These are phyloP conservation scores for Paecilomyces dactylethromorphus DNA, from an alignment of 2,329 filamentous ascomycete genomes.

Conservation along the genomic window DNA sequence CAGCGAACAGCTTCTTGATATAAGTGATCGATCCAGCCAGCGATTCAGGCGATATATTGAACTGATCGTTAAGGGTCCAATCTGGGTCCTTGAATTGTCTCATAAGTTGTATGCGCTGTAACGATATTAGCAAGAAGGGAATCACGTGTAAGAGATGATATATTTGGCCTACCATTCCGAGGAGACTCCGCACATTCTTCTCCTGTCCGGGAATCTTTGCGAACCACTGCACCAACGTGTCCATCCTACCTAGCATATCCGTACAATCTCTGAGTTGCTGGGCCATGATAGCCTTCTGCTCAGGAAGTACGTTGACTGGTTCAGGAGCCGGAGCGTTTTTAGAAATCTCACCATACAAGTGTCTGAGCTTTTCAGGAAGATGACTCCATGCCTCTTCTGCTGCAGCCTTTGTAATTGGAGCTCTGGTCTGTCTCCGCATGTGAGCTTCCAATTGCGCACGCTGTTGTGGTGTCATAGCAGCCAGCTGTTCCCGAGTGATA, in stretches of 20 bases:
- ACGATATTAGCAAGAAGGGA: slow-evolving; percentile 9
- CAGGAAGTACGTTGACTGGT: slow-evolving; percentile 29
- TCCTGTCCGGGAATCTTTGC: slow-evolving; percentile 34
- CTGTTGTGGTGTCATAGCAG: slow-evolving; percentile 36
- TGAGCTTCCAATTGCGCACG: slow-evolving; percentile 30
- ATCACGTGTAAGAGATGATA: neutral
- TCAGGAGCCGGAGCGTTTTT: slow-evolving; percentile 23
- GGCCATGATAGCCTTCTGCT: slow-evolving; percentile 31
- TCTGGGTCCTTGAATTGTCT: slow-evolving; percentile 39
- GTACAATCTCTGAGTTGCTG: slow-evolving; percentile 34
- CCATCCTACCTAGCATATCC: slow-evolving; percentile 38
- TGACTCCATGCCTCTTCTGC: slow-evolving; percentile 34
- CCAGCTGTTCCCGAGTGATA: slow-evolving; percentile 29
- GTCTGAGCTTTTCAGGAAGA: slow-evolving; percentile 31
- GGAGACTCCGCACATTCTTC: slow-evolving; percentile 26
- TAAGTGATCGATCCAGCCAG: slow-evolving; percentile 29
- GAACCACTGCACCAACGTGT: slow-evolving; percentile 35
- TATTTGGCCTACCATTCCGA: slow-evolving; percentile 29
- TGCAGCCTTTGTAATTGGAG: slow-evolving; percentile 22
- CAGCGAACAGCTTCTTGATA: slow-evolving; percentile 35
- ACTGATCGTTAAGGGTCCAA: slow-evolving; percentile 37
- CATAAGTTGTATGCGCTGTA: slow-evolving; percentile 38
- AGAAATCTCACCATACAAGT: slow-evolving; percentile 32
- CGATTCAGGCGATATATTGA: slow-evolving; percentile 37
- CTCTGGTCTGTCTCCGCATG: slow-evolving; percentile 26